Percentiles rank a stretch among this genome's conserved stretches.
Conservation (phyloP, 129 eudicot species). For the Logfia minima region DNA sequence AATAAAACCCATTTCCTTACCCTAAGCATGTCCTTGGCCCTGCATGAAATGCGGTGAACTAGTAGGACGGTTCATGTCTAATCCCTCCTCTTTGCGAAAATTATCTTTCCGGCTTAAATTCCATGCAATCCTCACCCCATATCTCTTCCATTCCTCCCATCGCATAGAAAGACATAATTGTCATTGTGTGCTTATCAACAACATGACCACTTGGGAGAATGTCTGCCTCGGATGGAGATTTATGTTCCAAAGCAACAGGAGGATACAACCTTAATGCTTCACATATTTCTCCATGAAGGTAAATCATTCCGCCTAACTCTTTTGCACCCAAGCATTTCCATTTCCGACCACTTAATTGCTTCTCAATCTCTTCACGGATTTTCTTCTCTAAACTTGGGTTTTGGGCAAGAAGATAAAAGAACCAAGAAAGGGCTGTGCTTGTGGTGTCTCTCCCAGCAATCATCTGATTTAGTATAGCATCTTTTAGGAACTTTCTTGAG, state of each 20-base stretch:
- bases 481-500: constrained; percentile 14
- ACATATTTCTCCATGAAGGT: constrained; percentile 14
- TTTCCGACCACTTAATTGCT: neutral
- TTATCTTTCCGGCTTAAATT: constrained; percentile 23
- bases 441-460: constrained; percentile 24
- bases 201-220: constrained; percentile 22
- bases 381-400: constrained; percentile 11
- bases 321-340: neutral
- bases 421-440: constrained; percentile 23
- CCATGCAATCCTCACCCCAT: constrained; percentile 21
- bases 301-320: neutral
- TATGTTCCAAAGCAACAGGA: constrained; percentile 22
- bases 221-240: neutral
- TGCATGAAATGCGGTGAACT: constrained; percentile 13
- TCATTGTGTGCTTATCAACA: constrained; percentile 20
- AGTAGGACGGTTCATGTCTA: constrained; percentile 18
- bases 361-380: constrained; percentile 8
- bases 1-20: constrained; percentile 17
- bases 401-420: too few relatives aligned
- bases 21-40: too few relatives aligned
- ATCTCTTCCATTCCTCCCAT: constrained; percentile 21
- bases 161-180: constrained; percentile 11
- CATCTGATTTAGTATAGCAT: constrained; percentile 16
- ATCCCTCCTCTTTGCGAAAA: neutral
- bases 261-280: constrained; percentile 27